Base-by-base conservation (phyloP, 2,329 filamentous ascomycete species). In the Botrytis elliptica region DNA sequence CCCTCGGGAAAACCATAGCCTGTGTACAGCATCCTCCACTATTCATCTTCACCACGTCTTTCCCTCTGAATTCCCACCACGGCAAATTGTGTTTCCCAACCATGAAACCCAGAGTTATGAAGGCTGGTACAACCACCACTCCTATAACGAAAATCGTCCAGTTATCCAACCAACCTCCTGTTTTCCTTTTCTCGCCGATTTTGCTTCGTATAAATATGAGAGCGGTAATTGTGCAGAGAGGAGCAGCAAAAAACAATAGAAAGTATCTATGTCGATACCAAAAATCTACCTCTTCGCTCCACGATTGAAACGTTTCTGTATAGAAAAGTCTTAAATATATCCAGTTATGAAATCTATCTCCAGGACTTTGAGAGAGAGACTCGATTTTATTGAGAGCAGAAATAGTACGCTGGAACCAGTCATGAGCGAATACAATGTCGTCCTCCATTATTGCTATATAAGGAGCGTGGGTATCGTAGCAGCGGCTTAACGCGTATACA, bases 401-500 rank as follows among this genome's bases (percentile, higher is more conserved):
- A 38, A 49, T 63, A n/a, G 81, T 81, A 65, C 80, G 80, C 10
- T 78, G 72, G 52, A 82, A 68, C 82, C 82, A 83, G 25, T 81
- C 81, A n/a, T 81, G 79, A 2, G 81, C 81, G 29, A 82, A 75
- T 38, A 83, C 79, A 55, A 83, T 80, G 62, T 83, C 81, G 75
- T 83, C 82, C 74, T 83, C 82, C 72, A 83, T 81, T 9, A 83
- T 79, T 20, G 77, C 77, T 29, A 81, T 82, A 69, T 82, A 83
- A 4, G 79, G 79, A 9, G 76, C 77, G 12, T 44, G 29, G 6
- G 78, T 80, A 12, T 77, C 40, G 29, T 80, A 76, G 73, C 81
- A 83, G 46, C 74, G 46, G 8, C 77, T 67, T 7, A 83, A 71
- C 4, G 77, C 76, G 70, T 82, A 80, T 46, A 77, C 76, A 67